Evolutionary conservation across 768 basidiomycete species (phyloP).

Genomic region (Russula sp.): DNA sequence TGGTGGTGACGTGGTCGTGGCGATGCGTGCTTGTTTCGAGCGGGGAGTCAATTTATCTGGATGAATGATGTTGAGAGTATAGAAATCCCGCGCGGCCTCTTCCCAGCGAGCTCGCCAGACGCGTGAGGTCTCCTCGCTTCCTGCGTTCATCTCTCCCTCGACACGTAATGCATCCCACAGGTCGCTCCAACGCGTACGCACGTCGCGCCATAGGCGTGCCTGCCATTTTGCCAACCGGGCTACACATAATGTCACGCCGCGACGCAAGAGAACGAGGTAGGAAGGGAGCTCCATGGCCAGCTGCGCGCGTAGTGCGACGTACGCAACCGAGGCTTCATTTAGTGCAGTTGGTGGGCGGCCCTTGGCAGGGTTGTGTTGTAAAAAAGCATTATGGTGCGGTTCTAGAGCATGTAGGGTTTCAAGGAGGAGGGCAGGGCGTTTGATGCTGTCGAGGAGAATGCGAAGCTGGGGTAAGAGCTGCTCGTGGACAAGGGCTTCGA

Average conservation of each 20-base stretch:
- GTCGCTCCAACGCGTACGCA: slow-evolving; percentile 63
- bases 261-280: slow-evolving; percentile 50
- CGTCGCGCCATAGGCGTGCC: slow-evolving; percentile 49
- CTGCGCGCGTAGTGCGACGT: slow-evolving; percentile 68
- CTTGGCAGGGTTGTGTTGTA: slow-evolving; percentile 57
- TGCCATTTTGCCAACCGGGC: slow-evolving; percentile 50
- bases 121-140: slow-evolving; percentile 56
- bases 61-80: slow-evolving; percentile 33
- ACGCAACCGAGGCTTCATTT: slow-evolving; percentile 66
- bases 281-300: slow-evolving; percentile 63
- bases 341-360: slow-evolving; percentile 61
- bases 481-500: slow-evolving; percentile 48
- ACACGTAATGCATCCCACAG: slow-evolving; percentile 61
- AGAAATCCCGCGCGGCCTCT: slow-evolving; percentile 50
- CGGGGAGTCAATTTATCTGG: slow-evolving; percentile 28
- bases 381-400: slow-evolving; percentile 61
- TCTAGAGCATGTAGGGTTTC: slow-evolving; percentile 65
- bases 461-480: slow-evolving; percentile 51
- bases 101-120: slow-evolving; percentile 68
- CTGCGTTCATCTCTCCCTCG: slow-evolving; percentile 42
- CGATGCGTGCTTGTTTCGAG: neutral
- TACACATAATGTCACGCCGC: slow-evolving; percentile 49
- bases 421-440: slow-evolving; percentile 56
- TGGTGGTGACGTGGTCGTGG: neutral
- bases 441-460: slow-evolving; percentile 50